Evolutionary conservation across 257 asterid species (phyloP).

Genomic region (Solanum ahanhuiri): DNA sequence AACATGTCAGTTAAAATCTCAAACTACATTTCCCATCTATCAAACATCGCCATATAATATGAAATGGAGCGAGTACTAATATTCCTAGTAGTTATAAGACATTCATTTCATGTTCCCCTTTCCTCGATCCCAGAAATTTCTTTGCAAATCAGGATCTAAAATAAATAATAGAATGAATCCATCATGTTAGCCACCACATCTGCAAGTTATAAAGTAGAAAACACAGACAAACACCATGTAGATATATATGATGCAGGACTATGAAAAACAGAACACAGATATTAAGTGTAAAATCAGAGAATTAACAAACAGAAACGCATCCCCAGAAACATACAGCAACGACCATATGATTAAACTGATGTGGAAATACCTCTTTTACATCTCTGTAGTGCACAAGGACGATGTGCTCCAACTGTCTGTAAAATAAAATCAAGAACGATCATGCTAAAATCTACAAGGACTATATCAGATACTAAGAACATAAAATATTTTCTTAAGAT

Average conservation of each 20-base stretch:
- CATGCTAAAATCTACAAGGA: neutral
- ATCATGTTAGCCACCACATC: neutral
- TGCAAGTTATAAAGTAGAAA: neutral
- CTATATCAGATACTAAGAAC: neutral
- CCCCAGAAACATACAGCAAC: neutral
- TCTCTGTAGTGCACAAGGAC: slow-evolving; percentile 14
- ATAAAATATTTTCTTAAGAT: neutral
- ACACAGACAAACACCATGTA: neutral
- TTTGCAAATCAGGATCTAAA: neutral
- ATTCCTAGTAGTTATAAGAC: neutral
- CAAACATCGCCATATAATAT: neutral
- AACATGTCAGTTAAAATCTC: neutral
- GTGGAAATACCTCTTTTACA: slow-evolving; percentile 9
- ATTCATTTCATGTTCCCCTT: neutral
- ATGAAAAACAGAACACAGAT: neutral
- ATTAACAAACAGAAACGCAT: neutral
- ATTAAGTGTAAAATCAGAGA: neutral
- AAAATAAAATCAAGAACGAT: neutral
- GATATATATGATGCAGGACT: neutral
- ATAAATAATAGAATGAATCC: neutral
- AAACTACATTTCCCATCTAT: neutral
- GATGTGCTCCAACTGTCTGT: slow-evolving; percentile 10
- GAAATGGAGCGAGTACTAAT: neutral
- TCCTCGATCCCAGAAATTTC: neutral
- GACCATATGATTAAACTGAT: neutral